Base-by-base conservation (phyloP, 2,329 filamentous ascomycete genomes). In the Neurospora sp. region DNA sequence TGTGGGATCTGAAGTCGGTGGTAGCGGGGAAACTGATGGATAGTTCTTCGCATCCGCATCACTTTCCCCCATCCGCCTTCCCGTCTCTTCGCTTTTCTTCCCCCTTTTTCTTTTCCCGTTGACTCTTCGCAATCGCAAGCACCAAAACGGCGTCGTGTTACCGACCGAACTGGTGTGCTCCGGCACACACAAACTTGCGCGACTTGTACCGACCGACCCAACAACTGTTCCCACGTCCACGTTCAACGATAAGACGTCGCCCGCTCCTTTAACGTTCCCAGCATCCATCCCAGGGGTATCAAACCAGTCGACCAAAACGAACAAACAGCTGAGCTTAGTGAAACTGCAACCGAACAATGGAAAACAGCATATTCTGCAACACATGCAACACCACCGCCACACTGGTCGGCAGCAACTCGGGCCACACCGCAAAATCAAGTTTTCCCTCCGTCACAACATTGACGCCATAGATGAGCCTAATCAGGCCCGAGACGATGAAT, bases 321-420 rank as follows among this genome's bases (percentile, higher is more conserved):
- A 75, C 37, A 76, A 75, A 23, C 73, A 72, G 52, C 8, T 17
- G 12, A 8, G 8, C 12, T 77, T 72, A 79, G 41, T 78, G 82
- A 74, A 91, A 91, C 73, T 87, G 84, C 75, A 91, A 79, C 72
- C 88, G 84, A 41, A 90, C 86, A 75, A 91, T 91, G 66, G 87
- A 88, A 79, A 91, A 91, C 69, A 91, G 79, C 89, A 91, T 91
- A 77, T 91, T 91, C 80, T 91, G 89, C 78, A 91, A 76, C 67
- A 91, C 89, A 75, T 91, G 89, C 77, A 91, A 80, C 81, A 87
- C 88, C 28, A 90, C 88, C 28, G 86, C 87, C 23, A 89, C 86
- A 69, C 86, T 87, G 3, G 89, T 89, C 19, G 89, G 89, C 75
- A 91, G 78, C 75, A 91, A 78, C 80, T 91, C 89, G 2, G 89